Evolutionary conservation across 2,329 filamentous ascomycete species (phyloP), one percentile per base, ranked within the genome.

Genomic region (Fusarium globosum): DNA sequence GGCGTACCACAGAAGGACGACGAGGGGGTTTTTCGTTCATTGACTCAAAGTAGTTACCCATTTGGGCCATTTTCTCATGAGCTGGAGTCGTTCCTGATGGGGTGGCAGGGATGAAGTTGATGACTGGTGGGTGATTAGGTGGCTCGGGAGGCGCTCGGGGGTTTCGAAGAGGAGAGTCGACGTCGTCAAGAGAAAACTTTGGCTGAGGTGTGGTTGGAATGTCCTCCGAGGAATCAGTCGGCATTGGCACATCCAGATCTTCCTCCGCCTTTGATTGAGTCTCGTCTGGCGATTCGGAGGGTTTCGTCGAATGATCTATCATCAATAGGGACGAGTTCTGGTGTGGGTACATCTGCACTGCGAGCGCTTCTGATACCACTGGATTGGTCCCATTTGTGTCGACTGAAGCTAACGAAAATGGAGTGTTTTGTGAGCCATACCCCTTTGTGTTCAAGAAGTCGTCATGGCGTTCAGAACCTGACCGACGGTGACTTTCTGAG

Each of bases 311-410:
- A 76, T 90, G 87, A 72, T 90, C 83, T 36, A 92, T 87, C 80
- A 92, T 85, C 46, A 91, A 79, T 16, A 92, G 82, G 9, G 90
- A 92, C 53, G 87, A 90, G 73, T 91, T 92, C 75, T 92, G 89
- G 71, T 92, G 90, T 26, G 88, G 86, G 72, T 88, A 91, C 75
- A 92, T 89, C 68, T 86, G 89, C 62, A 92, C 86, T 43, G 88
- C 89, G 77, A 88, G 82, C 39, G 90, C 90, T 81, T 92, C 89
- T 2, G 89, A 90, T 45, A 92, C 86, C 73, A 91, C 90, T 7
- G 85, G 84, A 6, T 88, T 90, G n/a, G 90, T 91, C 39, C 85
- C 87, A 42, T 84, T 88, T n/a, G 89, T 90, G 61, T 91, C 90
- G 53, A 91, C 85, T 0, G 90, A 92, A 2, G 85, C 83, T 65